These are phyloP conservation scores for Mycena pura DNA, from an alignment of 768 basidiomycete genomes.

Conservation along the genomic window DNA sequence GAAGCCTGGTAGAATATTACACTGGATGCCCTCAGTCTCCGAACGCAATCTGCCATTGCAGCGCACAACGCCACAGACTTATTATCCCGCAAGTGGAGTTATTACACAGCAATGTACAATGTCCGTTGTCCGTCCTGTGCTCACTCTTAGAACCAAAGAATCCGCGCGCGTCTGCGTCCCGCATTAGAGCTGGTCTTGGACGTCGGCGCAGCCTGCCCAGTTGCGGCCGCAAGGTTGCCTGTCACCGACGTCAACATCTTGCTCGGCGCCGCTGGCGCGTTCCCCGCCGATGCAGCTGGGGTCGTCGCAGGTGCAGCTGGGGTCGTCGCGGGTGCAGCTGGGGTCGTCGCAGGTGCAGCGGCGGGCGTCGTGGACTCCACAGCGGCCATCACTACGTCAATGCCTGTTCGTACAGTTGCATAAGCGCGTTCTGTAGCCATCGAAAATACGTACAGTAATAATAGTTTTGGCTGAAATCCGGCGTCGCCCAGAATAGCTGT, in stretches of 20 bases:
- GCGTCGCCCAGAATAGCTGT: conserved; percentile 26
- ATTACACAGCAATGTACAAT: too few relatives aligned
- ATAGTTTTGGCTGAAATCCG: conserved; percentile 25
- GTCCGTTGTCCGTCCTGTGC: too few relatives aligned
- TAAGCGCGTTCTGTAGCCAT: background rate
- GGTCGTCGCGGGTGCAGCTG: background rate
- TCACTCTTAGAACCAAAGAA: conserved; percentile 12
- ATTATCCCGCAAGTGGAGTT: too few relatives aligned
- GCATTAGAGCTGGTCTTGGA: conserved; percentile 2
- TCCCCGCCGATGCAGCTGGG: background rate
- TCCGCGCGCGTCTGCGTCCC: conserved; percentile 14
- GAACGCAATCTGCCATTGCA: too few relatives aligned
- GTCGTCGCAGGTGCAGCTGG: background rate
- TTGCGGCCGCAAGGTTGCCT: background rate
- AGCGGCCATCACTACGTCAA: conserved; percentile 25
- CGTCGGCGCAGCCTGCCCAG: background rate
- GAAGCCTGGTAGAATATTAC: too few relatives aligned
- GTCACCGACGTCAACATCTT: conserved; percentile 17
- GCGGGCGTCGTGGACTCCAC: background rate
- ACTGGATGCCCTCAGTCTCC: too few relatives aligned
- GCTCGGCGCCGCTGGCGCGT: background rate
- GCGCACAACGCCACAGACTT: too few relatives aligned
- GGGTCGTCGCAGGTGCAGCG: background rate
- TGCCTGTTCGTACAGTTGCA: conserved; percentile 1
- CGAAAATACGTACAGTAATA: conserved; percentile 17